A percentile compares a stretch with the other conserved stretches of the same genome.
Conservation (phyloP, 1,139 yeast species). For the Scheffersomyces titani region DNA sequence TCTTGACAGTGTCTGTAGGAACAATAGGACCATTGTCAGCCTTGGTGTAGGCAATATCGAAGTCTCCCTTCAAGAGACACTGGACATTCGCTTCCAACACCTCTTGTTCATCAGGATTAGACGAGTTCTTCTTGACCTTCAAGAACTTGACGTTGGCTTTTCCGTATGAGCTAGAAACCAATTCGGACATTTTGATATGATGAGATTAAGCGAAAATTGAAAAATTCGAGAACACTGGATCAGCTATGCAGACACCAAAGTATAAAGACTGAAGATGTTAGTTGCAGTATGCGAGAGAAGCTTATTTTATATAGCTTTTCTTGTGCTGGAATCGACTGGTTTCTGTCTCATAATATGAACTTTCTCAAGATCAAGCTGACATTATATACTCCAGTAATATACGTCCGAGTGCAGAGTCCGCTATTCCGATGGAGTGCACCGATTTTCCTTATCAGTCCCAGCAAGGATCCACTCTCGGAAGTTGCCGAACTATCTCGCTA, state of each 20-base stretch:
- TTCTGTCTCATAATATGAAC: neutral
- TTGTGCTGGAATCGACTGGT: neutral
- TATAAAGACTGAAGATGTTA: neutral
- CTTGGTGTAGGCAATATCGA: conserved; percentile 77
- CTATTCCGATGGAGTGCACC: neutral
- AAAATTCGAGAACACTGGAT: neutral
- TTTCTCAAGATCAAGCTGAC: neutral
- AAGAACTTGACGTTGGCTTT: conserved; percentile 89
- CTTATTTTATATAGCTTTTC: neutral
- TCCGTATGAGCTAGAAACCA: conserved; percentile 69
- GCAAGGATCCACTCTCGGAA: neutral
- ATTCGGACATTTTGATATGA: conserved; percentile 16
- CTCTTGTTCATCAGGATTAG: conserved; percentile 71
- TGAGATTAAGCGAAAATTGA: neutral
- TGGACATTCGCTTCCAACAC: conserved; percentile 82
- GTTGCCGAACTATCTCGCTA: neutral
- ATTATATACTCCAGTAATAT: neutral
- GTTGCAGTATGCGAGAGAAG: neutral
- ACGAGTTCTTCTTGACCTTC: conserved; percentile 77
- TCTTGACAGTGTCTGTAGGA: conserved; percentile 93
- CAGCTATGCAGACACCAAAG: neutral
- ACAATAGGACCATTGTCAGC: conserved; percentile 89
- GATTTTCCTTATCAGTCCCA: neutral
- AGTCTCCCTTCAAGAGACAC: conserved; percentile 72
- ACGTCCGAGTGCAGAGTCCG: neutral